These are phyloP conservation scores for Nicotiana attenuata DNA, from an alignment of 257 asterid species.

Conservation along the genomic window DNA sequence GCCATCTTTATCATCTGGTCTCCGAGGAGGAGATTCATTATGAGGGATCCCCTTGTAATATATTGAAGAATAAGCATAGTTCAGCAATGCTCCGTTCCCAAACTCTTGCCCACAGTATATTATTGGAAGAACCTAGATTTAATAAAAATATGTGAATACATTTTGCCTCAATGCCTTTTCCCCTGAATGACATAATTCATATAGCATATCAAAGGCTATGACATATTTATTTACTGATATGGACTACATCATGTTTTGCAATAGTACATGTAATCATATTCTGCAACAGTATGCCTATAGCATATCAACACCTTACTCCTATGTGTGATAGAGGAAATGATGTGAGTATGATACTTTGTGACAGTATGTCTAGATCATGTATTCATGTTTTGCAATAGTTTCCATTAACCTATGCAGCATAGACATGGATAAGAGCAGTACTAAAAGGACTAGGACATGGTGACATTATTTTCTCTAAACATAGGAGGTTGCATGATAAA, in stretches of 20 bases:
- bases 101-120: conserved; percentile 57
- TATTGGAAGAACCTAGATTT: conserved; percentile 63
- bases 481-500: background rate
- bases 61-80: conserved; percentile 66
- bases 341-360: background rate
- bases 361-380: no score
- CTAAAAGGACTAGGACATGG: background rate
- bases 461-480: background rate
- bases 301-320: background rate
- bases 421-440: background rate
- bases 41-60: conserved; percentile 66
- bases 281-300: background rate
- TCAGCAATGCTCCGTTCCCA: conserved; percentile 41
- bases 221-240: background rate
- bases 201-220: background rate
- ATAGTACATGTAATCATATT: background rate
- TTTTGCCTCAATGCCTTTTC: background rate
- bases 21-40: conserved; percentile 80
- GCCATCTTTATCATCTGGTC: conserved; percentile 86
- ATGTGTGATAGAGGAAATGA: background rate
- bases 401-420: background rate
- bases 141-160: background rate
- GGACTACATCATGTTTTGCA: background rate
- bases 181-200: background rate
- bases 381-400: background rate